These are phyloP conservation scores for Cyberlindnera xylosilytica DNA, from an alignment of 805 yeast genomes.

Conservation along the genomic window DNA sequence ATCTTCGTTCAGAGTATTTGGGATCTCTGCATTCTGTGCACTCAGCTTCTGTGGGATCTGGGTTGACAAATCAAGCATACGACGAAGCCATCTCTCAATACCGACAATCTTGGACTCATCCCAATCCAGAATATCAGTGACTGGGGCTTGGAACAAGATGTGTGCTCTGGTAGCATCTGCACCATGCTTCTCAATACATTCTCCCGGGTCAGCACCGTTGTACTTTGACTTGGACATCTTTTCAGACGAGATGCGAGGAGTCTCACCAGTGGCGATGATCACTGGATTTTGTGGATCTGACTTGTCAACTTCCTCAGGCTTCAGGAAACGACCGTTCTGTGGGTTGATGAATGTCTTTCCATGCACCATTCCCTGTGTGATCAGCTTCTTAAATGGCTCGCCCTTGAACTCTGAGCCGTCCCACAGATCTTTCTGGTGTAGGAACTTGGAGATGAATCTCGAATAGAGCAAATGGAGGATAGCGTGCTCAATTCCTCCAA, in stretches of 20 bases:
- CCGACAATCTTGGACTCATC: slow-evolving; percentile 86
- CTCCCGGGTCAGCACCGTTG: slow-evolving; percentile 89
- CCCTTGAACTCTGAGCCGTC: slow-evolving; percentile 52
- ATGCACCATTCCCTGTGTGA: slow-evolving; percentile 98
- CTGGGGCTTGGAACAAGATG: slow-evolving; percentile 87
- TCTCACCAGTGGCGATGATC: slow-evolving; percentile 46
- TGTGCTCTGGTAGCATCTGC: slow-evolving; percentile 96
- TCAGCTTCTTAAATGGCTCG: slow-evolving; percentile 78
- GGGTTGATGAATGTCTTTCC: slow-evolving; percentile 83
- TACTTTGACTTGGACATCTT: slow-evolving; percentile 97
- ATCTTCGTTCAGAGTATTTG: slow-evolving; percentile 26
- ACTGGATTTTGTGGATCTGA: slow-evolving; percentile 39
- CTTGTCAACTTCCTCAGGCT: slow-evolving; percentile 67
- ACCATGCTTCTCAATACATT: slow-evolving; percentile 73
- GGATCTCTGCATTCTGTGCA: background rate
- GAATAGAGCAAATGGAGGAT: slow-evolving; percentile 86
- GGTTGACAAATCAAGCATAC: slow-evolving; percentile 38
- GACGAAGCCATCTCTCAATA: slow-evolving; percentile 78
- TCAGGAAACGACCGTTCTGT: slow-evolving; percentile 66
- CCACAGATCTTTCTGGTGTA: slow-evolving; percentile 68
- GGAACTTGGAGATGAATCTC: slow-evolving; percentile 79
- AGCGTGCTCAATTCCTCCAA: slow-evolving; percentile 97
- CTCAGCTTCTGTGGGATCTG: slow-evolving; percentile 13
- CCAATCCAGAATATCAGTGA: slow-evolving; percentile 81
- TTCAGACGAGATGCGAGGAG: slow-evolving; percentile 63